Percentiles rank a stretch among this genome's conserved stretches.
Evolutionary conservation across 2,329 filamentous ascomycete species (phyloP).

Genomic region (Penicillium sp.): DNA sequence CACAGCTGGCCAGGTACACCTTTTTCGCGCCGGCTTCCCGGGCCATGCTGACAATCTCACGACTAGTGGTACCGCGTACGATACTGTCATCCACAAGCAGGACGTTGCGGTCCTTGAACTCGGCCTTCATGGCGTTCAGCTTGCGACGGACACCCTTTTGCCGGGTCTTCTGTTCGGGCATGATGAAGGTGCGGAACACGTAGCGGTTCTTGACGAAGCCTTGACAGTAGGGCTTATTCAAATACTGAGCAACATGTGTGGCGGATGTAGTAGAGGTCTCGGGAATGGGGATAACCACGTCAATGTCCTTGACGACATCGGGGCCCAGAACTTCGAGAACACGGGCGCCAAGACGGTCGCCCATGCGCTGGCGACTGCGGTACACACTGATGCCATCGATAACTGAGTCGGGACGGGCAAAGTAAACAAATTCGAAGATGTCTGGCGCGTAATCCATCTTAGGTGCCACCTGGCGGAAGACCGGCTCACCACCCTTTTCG

Average conservation of each 20-base stretch:
- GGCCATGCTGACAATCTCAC: slow-evolving; percentile 78
- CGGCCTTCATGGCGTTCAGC: slow-evolving; percentile 76
- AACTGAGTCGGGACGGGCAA: slow-evolving; percentile 71
- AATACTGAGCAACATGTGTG: slow-evolving; percentile 65
- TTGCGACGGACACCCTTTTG: slow-evolving; percentile 87
- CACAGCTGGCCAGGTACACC: slow-evolving; percentile 77
- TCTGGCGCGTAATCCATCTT: slow-evolving; percentile 71
- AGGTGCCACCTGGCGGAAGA: slow-evolving; percentile 68
- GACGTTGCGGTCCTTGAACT: slow-evolving; percentile 76
- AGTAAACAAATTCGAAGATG: slow-evolving; percentile 85
- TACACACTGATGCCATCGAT: slow-evolving; percentile 89
- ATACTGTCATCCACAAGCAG: slow-evolving; percentile 85
- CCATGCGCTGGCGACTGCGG: slow-evolving; percentile 80
- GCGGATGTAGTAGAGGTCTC: slow-evolving; percentile 81
- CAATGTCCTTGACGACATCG: slow-evolving; percentile 68
- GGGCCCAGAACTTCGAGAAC: slow-evolving; percentile 64
- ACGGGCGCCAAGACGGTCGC: slow-evolving; percentile 68
- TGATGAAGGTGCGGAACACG: slow-evolving; percentile 81
- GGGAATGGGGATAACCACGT: slow-evolving; percentile 73
- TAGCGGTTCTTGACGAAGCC: slow-evolving; percentile 89
- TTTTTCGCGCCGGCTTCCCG: slow-evolving; percentile 75
- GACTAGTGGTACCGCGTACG: slow-evolving; percentile 75
- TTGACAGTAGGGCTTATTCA: slow-evolving; percentile 72
- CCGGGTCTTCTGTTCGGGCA: slow-evolving; percentile 73
- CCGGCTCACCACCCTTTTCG: slow-evolving; percentile 66